These are phyloP conservation scores for Coemansia sp. DNA, from an alignment of 192 early-diverging fungal species.

Conservation along the genomic window DNA sequence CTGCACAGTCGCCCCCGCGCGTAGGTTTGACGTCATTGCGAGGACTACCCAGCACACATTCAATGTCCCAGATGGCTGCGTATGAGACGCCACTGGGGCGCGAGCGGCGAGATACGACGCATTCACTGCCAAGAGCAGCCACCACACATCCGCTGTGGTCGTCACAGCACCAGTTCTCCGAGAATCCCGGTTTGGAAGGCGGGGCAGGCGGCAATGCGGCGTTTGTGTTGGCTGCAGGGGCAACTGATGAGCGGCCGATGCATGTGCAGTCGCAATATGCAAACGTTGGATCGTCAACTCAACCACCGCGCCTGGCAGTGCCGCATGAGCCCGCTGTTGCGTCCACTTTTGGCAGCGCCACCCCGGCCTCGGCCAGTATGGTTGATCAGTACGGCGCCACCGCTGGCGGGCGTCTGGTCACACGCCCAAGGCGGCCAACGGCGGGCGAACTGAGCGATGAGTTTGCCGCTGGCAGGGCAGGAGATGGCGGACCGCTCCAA, in stretches of 20 bases:
- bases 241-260: constrained; percentile 5
- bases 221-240: not conserved
- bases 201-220: not conserved
- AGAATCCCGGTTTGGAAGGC: not conserved
- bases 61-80: not conserved
- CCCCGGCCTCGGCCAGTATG: constrained; percentile 13
- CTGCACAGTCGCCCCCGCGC: not conserved
- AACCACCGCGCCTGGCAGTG: not conserved
- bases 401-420: constrained; percentile 3
- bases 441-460: constrained; percentile 17
- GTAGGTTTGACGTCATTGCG: not conserved
- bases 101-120: not conserved
- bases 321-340: constrained; percentile 12
- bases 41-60: not conserved
- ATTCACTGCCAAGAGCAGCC: not conserved
- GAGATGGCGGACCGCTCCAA: not conserved
- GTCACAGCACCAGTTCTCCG: not conserved
- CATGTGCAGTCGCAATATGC: constrained; percentile 10
- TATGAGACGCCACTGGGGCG: constrained; percentile 3
- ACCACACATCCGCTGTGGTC: not conserved
- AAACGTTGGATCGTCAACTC: constrained; percentile 8
- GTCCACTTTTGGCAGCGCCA: constrained; percentile 25
- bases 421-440: constrained; percentile 27
- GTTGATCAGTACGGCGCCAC: constrained; percentile 15
- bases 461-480: not conserved